Evolutionary conservation across 805 yeast species (phyloP).

Genomic region (Dipodascus albidus): DNA sequence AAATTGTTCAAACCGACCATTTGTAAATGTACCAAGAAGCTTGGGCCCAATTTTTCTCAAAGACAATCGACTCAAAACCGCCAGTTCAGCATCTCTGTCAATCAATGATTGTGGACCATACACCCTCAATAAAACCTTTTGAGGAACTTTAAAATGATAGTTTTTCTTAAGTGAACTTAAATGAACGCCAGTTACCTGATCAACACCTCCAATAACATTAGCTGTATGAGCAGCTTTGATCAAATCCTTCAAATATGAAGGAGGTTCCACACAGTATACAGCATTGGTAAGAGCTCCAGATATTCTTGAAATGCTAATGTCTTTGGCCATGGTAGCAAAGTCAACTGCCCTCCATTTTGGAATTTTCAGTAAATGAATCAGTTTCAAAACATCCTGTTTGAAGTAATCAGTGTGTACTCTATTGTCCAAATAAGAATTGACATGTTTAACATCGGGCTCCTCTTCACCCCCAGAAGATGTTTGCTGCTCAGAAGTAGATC

Average conservation of each 20-base stretch:
- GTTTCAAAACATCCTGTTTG: conserved; percentile 63
- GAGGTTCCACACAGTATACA: conserved; percentile 65
- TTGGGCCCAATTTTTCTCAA: conserved; percentile 77
- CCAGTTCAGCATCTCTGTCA: conserved; percentile 73
- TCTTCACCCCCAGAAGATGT: conserved; percentile 14
- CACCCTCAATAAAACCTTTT: conserved; percentile 64
- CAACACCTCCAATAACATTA: conserved; percentile 1
- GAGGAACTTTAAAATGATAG: conserved; percentile 27
- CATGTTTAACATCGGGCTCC: conserved; percentile 33
- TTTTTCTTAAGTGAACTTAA: conserved; percentile 13
- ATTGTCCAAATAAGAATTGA: conserved; percentile 57
- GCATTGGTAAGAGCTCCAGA: conserved; percentile 92
- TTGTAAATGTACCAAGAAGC: conserved; percentile 76
- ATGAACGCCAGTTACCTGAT: conserved; percentile 17
- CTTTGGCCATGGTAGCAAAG: conserved; percentile 27
- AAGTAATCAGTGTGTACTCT: conserved; percentile 74
- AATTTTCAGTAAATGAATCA: conserved; percentile 51
- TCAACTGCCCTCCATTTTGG: conserved; percentile 66
- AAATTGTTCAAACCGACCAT: conserved; percentile 92
- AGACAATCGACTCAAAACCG: conserved; percentile 61
- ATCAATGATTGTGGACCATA: conserved; percentile 87
- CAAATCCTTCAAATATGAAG: conserved; percentile 25
- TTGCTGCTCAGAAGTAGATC: not conserved
- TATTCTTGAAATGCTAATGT: conserved; percentile 51
- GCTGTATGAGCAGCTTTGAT: conserved; percentile 16